Base-by-base conservation (phyloP, 148 eudicot genomes). In the Cornus kousa region DNA sequence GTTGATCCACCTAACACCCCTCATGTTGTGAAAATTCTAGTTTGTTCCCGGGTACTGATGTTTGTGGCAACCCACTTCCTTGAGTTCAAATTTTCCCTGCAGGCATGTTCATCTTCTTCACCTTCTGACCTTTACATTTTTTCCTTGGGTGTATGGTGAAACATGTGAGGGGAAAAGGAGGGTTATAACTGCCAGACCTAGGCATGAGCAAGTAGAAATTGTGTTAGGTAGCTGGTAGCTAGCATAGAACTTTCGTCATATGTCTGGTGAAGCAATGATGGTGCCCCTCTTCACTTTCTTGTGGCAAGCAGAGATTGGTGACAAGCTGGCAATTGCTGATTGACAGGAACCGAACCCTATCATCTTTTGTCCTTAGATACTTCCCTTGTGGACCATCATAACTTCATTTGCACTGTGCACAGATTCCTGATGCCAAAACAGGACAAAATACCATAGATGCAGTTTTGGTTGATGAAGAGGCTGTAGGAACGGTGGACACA, bases 401-500 rank as follows among this genome's bases (percentile, higher is more conserved):
- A 28, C 11, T 39, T 77, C 37, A 57, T 68, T 67, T 73, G 73
- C 10, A 9, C 55, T 53, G 24, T 75, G 24, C 43, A 23, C 84
- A 88, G 90, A 73, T 86, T 80, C 88, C 86, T 12, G 87, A 88
- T 75, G 83, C 75, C 9, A 81, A 72, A 22, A 74, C 79, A 53
- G 87, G 80, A 64, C 74, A 73, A 65, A 77, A 71, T 71, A 22
- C 37, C 40, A 77, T 80, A 70, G 79, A 86, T 70, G 86, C 85
- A 48, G 89, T 91, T 66, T 68, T 87, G 79, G 87, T 89, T 50
- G 87, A 84, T 40, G 90, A 90, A 73, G 90, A 86, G 64, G 84
- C 90, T 24, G 87, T 89, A 2, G 90, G 89, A 35, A 31, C 86
- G 64, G 77, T 75, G 19, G 86, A 86, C 43, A 39, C 80, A 77